Conservation (phyloP, 768 basidiomycete genomes). For the Multifurca ochricompacta region DNA sequence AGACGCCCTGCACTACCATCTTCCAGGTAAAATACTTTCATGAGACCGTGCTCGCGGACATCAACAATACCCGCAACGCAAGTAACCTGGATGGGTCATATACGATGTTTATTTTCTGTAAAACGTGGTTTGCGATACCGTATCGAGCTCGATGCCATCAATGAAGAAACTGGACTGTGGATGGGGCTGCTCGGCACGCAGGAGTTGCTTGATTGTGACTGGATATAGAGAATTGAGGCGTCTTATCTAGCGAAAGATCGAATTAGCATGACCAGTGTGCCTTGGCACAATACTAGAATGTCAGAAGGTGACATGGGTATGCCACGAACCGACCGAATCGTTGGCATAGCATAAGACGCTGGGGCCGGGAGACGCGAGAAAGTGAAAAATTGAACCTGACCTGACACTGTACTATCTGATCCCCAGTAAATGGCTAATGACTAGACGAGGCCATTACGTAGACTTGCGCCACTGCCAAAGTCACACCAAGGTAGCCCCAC, state of each 20-base stretch:
- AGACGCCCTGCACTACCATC: slow-evolving; percentile 31
- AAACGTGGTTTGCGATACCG: not conserved
- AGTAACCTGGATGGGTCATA: slow-evolving; percentile 30
- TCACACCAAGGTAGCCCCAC: not conserved
- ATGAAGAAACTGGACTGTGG: slow-evolving; percentile 5
- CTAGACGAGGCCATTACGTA: not conserved
- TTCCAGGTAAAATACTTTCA: slow-evolving; percentile 25
- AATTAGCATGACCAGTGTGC: not conserved
- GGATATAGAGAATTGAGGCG: slow-evolving; percentile 31
- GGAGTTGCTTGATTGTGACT: slow-evolving; percentile 48
- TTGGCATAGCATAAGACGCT: not conserved
- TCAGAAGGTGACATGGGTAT: not conserved
- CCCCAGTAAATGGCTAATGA: not conserved
- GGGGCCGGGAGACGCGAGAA: not conserved
- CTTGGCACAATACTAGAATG: not conserved
- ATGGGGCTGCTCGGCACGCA: slow-evolving; percentile 28
- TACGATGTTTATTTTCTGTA: not conserved
- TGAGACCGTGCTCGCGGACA: slow-evolving; percentile 9
- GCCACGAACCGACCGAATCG: not conserved
- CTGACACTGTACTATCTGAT: no score
- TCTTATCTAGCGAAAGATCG: not conserved
- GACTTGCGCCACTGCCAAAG: not conserved
- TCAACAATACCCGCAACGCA: slow-evolving; percentile 40
- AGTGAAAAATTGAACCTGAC: no score
- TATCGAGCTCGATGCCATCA: slow-evolving; percentile 11